Conservation (phyloP, 495 filamentous ascomycete genomes). For the Cladorrhinum samala region DNA sequence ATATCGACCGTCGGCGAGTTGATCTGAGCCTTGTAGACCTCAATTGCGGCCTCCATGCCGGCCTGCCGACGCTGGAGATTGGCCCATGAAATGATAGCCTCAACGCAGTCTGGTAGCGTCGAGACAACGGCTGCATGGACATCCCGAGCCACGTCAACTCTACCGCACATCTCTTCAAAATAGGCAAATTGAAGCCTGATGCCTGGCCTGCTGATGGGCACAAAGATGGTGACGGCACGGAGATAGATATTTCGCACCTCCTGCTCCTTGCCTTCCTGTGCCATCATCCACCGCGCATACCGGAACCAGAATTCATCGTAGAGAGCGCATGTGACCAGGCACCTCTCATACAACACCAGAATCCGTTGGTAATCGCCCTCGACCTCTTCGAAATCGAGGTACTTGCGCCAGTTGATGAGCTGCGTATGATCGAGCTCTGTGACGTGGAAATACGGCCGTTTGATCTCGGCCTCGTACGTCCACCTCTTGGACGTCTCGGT, state of each 20-base stretch:
- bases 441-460: constrained; percentile 95
- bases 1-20: constrained; percentile 65
- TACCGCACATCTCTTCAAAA: constrained; percentile 80
- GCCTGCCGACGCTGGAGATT: constrained; percentile 79
- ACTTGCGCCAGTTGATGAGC: constrained; percentile 90
- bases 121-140: constrained; percentile 75
- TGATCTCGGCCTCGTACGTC: constrained; percentile 92
- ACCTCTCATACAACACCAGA: constrained; percentile 87
- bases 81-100: constrained; percentile 83
- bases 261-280: constrained; percentile 73
- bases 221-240: constrained; percentile 74
- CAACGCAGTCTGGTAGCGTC: constrained; percentile 64
- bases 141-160: constrained; percentile 70
- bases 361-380: constrained; percentile 72
- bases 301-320: constrained; percentile 98
- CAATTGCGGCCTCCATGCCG: constrained; percentile 81
- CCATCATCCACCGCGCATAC: constrained; percentile 95
- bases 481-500: constrained; percentile 88
- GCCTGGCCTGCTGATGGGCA: constrained; percentile 73
- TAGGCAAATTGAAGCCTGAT: constrained; percentile 87
- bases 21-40: constrained; percentile 75
- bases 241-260: constrained; percentile 93
- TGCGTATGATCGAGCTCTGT: constrained; percentile 84
- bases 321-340: constrained; percentile 83
- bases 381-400: constrained; percentile 91